Evolutionary conservation across 371 early-diverging fungal species (phyloP), one percentile per base, ranked within the genome.

Genomic region (Apophysomyces sp.): DNA sequence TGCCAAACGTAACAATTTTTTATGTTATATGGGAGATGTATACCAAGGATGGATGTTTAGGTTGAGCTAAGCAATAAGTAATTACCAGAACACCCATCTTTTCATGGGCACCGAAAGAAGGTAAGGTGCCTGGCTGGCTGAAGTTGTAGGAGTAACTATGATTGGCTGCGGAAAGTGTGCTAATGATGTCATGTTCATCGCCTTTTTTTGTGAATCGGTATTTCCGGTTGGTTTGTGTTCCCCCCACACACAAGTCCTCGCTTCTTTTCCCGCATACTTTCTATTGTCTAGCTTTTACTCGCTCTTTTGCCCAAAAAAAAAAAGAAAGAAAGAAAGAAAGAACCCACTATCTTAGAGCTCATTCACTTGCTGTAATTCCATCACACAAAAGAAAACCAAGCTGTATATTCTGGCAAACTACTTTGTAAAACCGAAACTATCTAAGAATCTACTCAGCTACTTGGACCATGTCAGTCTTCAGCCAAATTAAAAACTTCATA

Each of bases 401-500:
- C 16, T 13, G 8, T 21, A 18, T 36, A n/a, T 52, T 3, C 24
- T 54, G 21, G 18, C 37, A 30, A 6, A 21, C 36, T n/a, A 59
- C 21, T 44, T n/a, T 44, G 9, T 3, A 44, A 18, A 44, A 26
- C 49, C 21, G 24, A n/a, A 44, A 2, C 16, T 18, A 44, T 21
- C 16, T 18, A 44, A 16, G 49, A 44, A 44, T 26, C 53, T 37
- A 30, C 39, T 55, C 1, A 29, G 4, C 52, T 51, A 36, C 26
- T 6, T 36, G n/a, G 11, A 34, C 13, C 15, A 67, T 69, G 72
- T 67, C 81, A 32, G 66, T 80, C 8, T 77, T 80, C 40, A 77
- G 75, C 64, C 81, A 80, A 51, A 71, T 80, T 54, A 80, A 80
- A 53, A 80, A 80, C 66, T 77, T 80, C 40, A 68, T 68, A n/a